Base-by-base conservation (phyloP, 306 rosid genomes). In the Pterocarpus santalinus region DNA sequence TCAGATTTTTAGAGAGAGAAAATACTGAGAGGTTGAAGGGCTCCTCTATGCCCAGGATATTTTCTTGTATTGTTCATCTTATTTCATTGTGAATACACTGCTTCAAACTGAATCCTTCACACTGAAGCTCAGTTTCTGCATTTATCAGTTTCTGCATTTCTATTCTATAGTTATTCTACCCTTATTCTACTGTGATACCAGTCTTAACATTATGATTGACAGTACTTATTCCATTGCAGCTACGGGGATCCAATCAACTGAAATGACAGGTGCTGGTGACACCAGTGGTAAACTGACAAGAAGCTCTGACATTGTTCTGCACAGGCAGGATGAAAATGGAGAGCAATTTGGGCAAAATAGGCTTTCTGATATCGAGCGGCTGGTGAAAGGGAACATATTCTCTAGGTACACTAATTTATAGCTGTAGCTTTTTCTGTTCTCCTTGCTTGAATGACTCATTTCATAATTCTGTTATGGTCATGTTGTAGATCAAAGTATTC, bases 281-380 rank as follows among this genome's bases (percentile, higher is more conserved):
- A 63, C 13, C 41, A 76, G 69, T 60, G 55, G 75, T 76, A 52
- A 76, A 73, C 51, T n/a, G 56, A 80, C 28, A 68, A 62, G 46
- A 38, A 80, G 71, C 41, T 43, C 72, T 71, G 85, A 63, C 46
- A 5, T 51, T 55, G 75, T 14, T 72, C 33, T 76, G 53, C 55
- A 35, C 57, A 80, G 55, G 28, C 70, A 16, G 41, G 72, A 66
- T 52, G 72, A 72, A 53, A 80, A 76, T 43, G 75, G 28, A 80
- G 83, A 80, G 56, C 77, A 52, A 53, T 70, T 82, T 53, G 81
- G 80, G 69, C 73, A 76, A 35, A 61, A 35, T 57, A 77, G 12
- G 75, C 56, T 86, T 72, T 86, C 81, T 22, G 87, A 83, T 60
- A 80, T 86, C 30, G 87, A 80, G 85, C 75, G 7, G 56, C 53